These are phyloP conservation scores for Pichia ethanolica DNA, from an alignment of 805 yeast genomes.

Conservation along the genomic window DNA sequence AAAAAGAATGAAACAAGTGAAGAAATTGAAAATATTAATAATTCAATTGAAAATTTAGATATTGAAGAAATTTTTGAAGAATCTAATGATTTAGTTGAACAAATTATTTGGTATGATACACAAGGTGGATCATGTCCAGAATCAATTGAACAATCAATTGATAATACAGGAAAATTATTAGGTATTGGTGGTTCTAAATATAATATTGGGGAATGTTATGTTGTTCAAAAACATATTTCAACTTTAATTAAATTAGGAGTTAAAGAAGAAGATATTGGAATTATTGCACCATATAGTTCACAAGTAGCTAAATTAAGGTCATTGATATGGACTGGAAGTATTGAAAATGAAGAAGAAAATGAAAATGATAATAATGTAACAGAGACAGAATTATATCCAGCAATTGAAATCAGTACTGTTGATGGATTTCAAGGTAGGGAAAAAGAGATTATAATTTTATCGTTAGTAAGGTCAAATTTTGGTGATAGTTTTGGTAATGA, in stretches of 20 bases:
- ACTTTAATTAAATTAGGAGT: slow-evolving; percentile 49
- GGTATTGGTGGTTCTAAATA: slow-evolving; percentile 44
- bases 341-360: slow-evolving; percentile 9
- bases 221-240: slow-evolving; percentile 52
- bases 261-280: slow-evolving; percentile 54
- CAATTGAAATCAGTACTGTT: slow-evolving; percentile 76
- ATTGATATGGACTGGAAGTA: slow-evolving; percentile 27
- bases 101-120: slow-evolving; percentile 83
- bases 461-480: slow-evolving; percentile 72
- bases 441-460: slow-evolving; percentile 74
- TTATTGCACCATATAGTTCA: slow-evolving; percentile 86
- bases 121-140: slow-evolving; percentile 84
- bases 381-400: slow-evolving; percentile 30
- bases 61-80: slow-evolving; percentile 1
- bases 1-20: slow-evolving; percentile 15
- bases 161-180: slow-evolving; percentile 7
- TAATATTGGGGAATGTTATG: slow-evolving; percentile 67
- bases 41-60: not conserved
- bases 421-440: slow-evolving; percentile 98
- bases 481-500: not conserved
- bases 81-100: slow-evolving; percentile 39
- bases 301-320: slow-evolving; percentile 63
- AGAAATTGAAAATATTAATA: too few species aligned
- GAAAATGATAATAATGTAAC: not conserved
- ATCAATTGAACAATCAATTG: slow-evolving; percentile 30